phyloP scores from a whole-genome alignment of 148 eudicot genomes.

The Silene uniflora region DNA sequence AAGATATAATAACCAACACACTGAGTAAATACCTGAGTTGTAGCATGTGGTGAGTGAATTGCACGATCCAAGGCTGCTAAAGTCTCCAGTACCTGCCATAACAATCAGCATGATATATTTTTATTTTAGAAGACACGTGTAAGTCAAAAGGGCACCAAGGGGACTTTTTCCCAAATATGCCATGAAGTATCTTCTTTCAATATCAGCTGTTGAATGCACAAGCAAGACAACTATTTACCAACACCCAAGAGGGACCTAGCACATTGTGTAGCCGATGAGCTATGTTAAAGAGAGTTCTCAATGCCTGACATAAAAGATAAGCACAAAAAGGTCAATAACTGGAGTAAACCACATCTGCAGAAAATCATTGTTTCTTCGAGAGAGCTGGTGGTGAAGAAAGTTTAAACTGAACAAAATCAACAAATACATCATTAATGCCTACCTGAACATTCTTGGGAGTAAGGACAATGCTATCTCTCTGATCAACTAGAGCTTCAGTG shows the following conservation, averaged over 20 bases:
- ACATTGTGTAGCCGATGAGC: constrained; percentile 92
- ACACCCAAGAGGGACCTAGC: constrained; percentile 94
- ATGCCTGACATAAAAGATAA: constrained; percentile 51
- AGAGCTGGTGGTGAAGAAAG: not conserved
- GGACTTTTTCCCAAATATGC: not conserved
- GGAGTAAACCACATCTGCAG: not conserved
- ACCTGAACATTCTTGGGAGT: constrained; percentile 99
- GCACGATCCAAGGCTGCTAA: constrained; percentile 90
- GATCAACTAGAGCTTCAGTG: constrained; percentile 55
- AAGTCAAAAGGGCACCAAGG: not conserved
- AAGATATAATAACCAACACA: constrained; percentile 12
- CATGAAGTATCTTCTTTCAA: not conserved
- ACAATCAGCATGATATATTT: constrained; percentile 2
- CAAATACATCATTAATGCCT: constrained; percentile 4
- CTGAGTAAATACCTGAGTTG: constrained; percentile 67
- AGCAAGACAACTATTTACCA: constrained; percentile 49
- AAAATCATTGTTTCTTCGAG: not conserved
- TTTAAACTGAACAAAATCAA: constrained; percentile 3
- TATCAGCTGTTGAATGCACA: constrained; percentile 6
- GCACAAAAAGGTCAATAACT: constrained; percentile 7
- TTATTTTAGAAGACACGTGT: not conserved
- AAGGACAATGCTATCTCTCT: constrained; percentile 68
- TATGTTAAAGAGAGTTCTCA: constrained; percentile 98
- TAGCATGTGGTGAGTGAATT: constrained; percentile 96
- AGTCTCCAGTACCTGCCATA: constrained; percentile 83